A percentile compares a stretch with the other conserved stretches of the same genome.
phyloP scores from a whole-genome alignment of 345 rosid genomes.

The Luvunga scandens region DNA sequence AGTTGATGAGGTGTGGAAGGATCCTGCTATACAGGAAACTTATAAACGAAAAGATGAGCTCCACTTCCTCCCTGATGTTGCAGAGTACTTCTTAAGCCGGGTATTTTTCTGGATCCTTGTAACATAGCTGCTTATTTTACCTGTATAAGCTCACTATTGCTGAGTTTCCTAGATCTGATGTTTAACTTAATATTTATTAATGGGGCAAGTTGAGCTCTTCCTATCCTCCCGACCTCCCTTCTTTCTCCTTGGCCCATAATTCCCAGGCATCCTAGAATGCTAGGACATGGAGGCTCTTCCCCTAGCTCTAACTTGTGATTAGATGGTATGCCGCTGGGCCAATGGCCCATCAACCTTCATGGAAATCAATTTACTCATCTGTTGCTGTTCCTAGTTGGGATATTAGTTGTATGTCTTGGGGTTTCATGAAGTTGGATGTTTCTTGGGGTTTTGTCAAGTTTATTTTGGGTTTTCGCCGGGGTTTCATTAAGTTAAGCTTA shows the following conservation, averaged over 20 bases:
- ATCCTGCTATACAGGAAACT: slow-evolving; percentile 93
- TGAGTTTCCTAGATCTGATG: background rate
- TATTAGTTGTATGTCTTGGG: background rate
- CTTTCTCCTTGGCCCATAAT: background rate
- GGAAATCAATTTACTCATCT: background rate
- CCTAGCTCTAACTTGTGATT: background rate
- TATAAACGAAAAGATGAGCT: slow-evolving; percentile 89
- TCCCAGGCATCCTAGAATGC: background rate
- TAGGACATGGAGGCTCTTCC: background rate
- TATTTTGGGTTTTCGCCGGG: background rate
- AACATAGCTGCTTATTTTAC: background rate
- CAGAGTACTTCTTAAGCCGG: slow-evolving; percentile 89
- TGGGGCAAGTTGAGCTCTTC: background rate
- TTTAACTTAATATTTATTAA: background rate
- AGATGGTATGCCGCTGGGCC: background rate
- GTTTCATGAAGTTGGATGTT: background rate
- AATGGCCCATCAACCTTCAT: background rate
- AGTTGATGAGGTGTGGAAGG: slow-evolving; percentile 97
- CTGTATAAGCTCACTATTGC: background rate
- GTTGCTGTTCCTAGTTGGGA: background rate
- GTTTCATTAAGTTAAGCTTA: background rate
- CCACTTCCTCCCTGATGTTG: slow-evolving; percentile 94
- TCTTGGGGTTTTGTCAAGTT: background rate
- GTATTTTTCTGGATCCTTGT: slow-evolving; percentile 35
- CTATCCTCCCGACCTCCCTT: background rate